A percentile compares a stretch with the other conserved stretches of the same genome.
Evolutionary conservation across 495 filamentous ascomycete genomes (phyloP).

Genomic region (Neurospora sp.): DNA sequence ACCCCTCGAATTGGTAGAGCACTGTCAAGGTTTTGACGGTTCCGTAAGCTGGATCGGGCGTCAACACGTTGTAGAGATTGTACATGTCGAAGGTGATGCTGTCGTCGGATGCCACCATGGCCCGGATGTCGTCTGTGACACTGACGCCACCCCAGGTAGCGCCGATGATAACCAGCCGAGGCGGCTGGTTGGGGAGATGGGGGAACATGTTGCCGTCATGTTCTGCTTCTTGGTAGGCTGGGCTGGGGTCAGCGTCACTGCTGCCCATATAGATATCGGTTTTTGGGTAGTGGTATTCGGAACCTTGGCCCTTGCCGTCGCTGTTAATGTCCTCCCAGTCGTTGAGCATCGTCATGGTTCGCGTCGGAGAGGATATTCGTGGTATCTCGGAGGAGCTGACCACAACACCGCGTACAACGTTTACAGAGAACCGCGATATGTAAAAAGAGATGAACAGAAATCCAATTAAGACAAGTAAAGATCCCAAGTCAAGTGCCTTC

Average conservation of each 20-base stretch:
- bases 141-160: conserved; percentile 21
- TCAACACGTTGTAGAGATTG: conserved; percentile 7
- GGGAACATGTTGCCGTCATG: not conserved
- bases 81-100: conserved; percentile 13
- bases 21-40: conserved; percentile 12
- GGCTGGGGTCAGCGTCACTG: not conserved
- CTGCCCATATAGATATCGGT: not conserved
- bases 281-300: not conserved
- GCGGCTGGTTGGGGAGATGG: not conserved
- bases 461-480: not conserved
- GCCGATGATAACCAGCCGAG: conserved; percentile 13
- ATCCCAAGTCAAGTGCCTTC: not conserved
- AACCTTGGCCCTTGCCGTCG: not conserved
- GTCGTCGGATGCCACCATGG: conserved; percentile 8
- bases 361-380: not conserved
- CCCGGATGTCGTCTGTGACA: conserved; percentile 9
- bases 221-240: conserved; percentile 2
- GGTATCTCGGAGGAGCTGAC: not conserved
- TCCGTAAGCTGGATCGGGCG: conserved; percentile 14
- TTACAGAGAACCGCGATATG: not conserved
- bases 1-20: conserved; percentile 14
- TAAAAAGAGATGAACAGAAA: not conserved
- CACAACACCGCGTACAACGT: not conserved
- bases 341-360: not conserved
- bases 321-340: not conserved